These are phyloP conservation scores for Monosporascus sp. DNA, from an alignment of 2,329 filamentous ascomycete species.

Conservation along the genomic window DNA sequence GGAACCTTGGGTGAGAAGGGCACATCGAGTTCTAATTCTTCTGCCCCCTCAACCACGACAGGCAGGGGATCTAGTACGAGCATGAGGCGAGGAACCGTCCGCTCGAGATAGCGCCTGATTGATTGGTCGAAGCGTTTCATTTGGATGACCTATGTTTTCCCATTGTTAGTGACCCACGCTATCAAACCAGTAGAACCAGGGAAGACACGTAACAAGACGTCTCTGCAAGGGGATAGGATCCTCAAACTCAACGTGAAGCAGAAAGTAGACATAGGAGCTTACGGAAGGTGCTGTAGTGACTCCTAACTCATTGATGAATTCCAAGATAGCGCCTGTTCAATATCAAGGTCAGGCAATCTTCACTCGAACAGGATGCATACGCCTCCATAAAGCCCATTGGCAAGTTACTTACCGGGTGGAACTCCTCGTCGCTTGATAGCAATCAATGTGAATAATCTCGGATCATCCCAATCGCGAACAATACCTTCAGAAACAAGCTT, in stretches of 20 bases:
- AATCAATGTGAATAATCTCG: conserved; percentile 81
- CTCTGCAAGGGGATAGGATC: too few species aligned
- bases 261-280: neutral
- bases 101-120: conserved; percentile 80
- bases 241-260: neutral
- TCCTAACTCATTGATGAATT: conserved; percentile 86
- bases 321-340: conserved; percentile 60
- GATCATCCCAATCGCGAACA: conserved; percentile 88
- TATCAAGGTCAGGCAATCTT: neutral
- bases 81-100: conserved; percentile 83
- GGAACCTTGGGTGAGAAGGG: conserved; percentile 82
- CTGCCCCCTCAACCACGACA: conserved; percentile 74
- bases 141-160: conserved; percentile 53
- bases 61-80: conserved; percentile 81
- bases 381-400: too few species aligned
- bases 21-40: conserved; percentile 63
- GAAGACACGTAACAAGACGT: too few species aligned
- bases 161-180: too few species aligned
- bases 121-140: conserved; percentile 78
- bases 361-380: too few species aligned
- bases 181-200: too few species aligned
- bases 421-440: conserved; percentile 79
- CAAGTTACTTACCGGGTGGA: conserved; percentile 56
- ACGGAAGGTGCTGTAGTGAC: conserved; percentile 74
- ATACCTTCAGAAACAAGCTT: conserved; percentile 72